These are phyloP conservation scores for Nyctanthes arbortristis DNA, from an alignment of 257 asterid genomes.

Conservation along the genomic window DNA sequence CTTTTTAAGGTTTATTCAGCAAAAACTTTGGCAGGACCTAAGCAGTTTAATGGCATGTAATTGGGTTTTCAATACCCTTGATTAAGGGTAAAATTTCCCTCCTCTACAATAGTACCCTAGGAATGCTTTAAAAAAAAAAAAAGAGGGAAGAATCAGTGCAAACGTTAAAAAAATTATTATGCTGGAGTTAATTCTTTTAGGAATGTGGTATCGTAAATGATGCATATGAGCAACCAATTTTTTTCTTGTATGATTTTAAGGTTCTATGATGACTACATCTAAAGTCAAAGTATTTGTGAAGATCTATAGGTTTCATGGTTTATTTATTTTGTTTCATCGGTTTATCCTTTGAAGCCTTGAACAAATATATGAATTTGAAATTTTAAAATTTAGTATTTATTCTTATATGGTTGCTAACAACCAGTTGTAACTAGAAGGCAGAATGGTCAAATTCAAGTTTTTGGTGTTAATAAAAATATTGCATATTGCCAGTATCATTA, in stretches of 20 bases:
- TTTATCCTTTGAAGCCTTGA: neutral
- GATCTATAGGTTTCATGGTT: neutral
- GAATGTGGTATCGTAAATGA: constrained; percentile 17
- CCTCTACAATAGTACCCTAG: no score
- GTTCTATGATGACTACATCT: neutral
- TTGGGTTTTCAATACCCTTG: no score
- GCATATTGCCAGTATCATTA: constrained; percentile 8
- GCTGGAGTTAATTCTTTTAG: constrained; percentile 5
- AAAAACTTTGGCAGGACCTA: no score
- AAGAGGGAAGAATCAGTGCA: no score
- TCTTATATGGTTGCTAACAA: no score
- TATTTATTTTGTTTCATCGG: neutral
- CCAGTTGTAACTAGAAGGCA: no score
- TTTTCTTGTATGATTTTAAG: neutral
- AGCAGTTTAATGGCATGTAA: no score
- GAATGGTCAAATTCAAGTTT: constrained; percentile 10
- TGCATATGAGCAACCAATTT: constrained; percentile 15
- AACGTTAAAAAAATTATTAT: neutral
- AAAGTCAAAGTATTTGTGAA: neutral
- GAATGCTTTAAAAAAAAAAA: no score
- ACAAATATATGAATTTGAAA: neutral
- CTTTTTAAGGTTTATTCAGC: neutral
- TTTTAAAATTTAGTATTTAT: neutral
- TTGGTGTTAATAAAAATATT: constrained; percentile 12
- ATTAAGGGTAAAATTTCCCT: no score